Conservation (phyloP, 2,329 filamentous ascomycete species). For the Penicillium sp. region DNA sequence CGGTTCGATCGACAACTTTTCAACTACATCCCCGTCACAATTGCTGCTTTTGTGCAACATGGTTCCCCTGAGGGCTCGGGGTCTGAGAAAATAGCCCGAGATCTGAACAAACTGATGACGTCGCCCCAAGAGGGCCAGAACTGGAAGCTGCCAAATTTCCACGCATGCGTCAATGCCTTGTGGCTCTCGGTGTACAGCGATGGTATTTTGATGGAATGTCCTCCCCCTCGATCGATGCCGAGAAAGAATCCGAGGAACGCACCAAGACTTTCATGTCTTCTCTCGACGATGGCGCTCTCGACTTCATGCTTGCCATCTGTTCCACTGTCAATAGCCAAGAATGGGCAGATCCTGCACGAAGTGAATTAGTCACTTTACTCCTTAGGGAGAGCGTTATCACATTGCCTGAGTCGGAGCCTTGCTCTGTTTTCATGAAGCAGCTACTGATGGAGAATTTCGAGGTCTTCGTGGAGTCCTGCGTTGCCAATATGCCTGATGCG, state of each 20-base stretch:
- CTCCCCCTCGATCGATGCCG: slow-evolving; percentile 64
- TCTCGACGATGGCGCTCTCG: slow-evolving; percentile 85
- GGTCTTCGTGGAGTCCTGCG: slow-evolving; percentile 85
- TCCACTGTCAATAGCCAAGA: slow-evolving; percentile 77
- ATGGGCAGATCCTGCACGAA: slow-evolving; percentile 85
- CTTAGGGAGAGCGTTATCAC: slow-evolving; percentile 76
- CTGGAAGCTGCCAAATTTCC: slow-evolving; percentile 74
- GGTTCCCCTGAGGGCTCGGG: slow-evolving; percentile 74
- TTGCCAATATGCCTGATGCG: slow-evolving; percentile 92
- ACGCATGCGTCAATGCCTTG: slow-evolving; percentile 76
- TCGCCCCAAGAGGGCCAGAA: slow-evolving; percentile 65
- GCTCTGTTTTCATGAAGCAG: slow-evolving; percentile 71
- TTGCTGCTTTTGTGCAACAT: slow-evolving; percentile 74
- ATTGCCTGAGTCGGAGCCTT: slow-evolving; percentile 66
- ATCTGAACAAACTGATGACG: slow-evolving; percentile 69
- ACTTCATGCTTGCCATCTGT: slow-evolving; percentile 84
- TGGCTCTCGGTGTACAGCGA: slow-evolving; percentile 92
- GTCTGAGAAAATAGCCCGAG: slow-evolving; percentile 68
- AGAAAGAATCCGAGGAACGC: slow-evolving; percentile 68
- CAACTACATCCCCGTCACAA: slow-evolving; percentile 80
- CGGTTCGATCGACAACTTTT: slow-evolving; percentile 74
- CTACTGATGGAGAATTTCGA: slow-evolving; percentile 81
- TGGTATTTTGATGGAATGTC: slow-evolving; percentile 77
- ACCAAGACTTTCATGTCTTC: slow-evolving; percentile 74
- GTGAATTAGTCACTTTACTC: slow-evolving; percentile 78